Percentiles rank a stretch among this genome's conserved stretches.
phyloP scores from a whole-genome alignment of 2,329 filamentous ascomycete genomes.

The Cytospora piceae region DNA sequence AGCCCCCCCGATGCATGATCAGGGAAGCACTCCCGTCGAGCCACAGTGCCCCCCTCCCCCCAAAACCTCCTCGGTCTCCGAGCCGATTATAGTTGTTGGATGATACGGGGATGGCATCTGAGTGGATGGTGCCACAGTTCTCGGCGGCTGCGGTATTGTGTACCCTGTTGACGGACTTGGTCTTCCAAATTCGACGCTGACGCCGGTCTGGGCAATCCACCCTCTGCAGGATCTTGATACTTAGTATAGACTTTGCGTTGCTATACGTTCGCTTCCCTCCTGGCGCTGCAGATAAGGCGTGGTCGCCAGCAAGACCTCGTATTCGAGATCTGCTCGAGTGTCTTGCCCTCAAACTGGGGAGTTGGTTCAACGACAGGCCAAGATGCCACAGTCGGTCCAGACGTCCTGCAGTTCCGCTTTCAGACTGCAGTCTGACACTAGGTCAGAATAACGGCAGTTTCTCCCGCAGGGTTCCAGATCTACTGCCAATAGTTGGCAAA shows the following conservation, averaged over 20 bases:
- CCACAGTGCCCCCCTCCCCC: background rate
- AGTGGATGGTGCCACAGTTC: background rate
- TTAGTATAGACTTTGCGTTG: background rate
- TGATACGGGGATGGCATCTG: background rate
- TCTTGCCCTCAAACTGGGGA: background rate
- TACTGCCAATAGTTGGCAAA: constrained; percentile 14
- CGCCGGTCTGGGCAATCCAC: constrained; percentile 10
- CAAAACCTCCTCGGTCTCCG: background rate
- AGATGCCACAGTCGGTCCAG: background rate
- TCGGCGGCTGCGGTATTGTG: background rate
- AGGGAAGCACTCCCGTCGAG: background rate
- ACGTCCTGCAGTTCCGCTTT: background rate
- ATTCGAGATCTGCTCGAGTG: constrained; percentile 15
- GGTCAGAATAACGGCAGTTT: constrained; percentile 9
- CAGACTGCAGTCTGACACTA: constrained; percentile 17
- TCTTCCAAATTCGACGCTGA: constrained; percentile 17
- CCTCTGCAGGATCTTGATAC: constrained; percentile 4
- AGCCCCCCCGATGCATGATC: background rate
- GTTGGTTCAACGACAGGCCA: background rate
- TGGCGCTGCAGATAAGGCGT: constrained; percentile 6
- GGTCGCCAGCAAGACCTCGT: constrained; percentile 16
- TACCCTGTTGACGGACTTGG: background rate
- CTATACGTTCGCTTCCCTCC: constrained; percentile 1
- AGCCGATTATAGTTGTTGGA: background rate
- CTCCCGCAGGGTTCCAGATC: background rate